phyloP scores from a whole-genome alignment of 2,329 filamentous ascomycete genomes.

The Fusarium protoensiforme region DNA sequence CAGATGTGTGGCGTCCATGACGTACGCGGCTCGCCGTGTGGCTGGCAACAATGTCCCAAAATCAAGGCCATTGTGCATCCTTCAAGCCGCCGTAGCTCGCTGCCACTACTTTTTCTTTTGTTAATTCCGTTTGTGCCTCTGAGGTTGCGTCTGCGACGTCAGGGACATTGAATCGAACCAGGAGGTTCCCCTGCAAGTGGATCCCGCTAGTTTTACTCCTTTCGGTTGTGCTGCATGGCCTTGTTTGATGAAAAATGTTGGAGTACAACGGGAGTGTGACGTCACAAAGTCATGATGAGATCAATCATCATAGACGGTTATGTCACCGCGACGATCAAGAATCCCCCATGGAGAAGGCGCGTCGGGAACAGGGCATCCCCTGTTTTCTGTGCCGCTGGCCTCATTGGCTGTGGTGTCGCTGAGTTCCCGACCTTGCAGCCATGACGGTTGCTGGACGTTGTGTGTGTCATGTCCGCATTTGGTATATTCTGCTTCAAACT shows the following conservation, averaged over 20 bases:
- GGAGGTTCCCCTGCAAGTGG: slow-evolving; percentile 20
- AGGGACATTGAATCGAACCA: slow-evolving; percentile 15
- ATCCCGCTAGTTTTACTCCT: slow-evolving; percentile 19
- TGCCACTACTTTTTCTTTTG: not conserved
- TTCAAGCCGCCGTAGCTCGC: slow-evolving; percentile 25
- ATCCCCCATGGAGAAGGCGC: slow-evolving; percentile 1
- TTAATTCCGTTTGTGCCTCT: slow-evolving; percentile 1
- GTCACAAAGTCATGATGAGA: slow-evolving; percentile 37
- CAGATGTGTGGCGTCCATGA: slow-evolving; percentile 1
- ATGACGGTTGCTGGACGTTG: slow-evolving; percentile 9
- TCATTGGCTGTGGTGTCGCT: slow-evolving; percentile 23
- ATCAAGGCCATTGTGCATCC: slow-evolving; percentile 24
- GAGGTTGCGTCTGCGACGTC: slow-evolving; percentile 32
- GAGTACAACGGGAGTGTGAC: slow-evolving; percentile 16
- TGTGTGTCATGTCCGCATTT: slow-evolving; percentile 29
- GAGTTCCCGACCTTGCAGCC: slow-evolving; percentile 5
- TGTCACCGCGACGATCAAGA: slow-evolving; percentile 28
- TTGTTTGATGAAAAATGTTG: not conserved
- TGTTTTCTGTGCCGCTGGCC: not conserved
- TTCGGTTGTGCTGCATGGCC: not conserved
- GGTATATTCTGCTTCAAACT: slow-evolving; percentile 32
- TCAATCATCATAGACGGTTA: slow-evolving; percentile 16
- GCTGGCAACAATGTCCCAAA: slow-evolving; percentile 16
- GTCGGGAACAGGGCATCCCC: not conserved
- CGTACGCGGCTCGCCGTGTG: slow-evolving; percentile 18